These are phyloP conservation scores for Sarcomyxa edulis DNA, from an alignment of 768 basidiomycete species.

Conservation along the genomic window DNA sequence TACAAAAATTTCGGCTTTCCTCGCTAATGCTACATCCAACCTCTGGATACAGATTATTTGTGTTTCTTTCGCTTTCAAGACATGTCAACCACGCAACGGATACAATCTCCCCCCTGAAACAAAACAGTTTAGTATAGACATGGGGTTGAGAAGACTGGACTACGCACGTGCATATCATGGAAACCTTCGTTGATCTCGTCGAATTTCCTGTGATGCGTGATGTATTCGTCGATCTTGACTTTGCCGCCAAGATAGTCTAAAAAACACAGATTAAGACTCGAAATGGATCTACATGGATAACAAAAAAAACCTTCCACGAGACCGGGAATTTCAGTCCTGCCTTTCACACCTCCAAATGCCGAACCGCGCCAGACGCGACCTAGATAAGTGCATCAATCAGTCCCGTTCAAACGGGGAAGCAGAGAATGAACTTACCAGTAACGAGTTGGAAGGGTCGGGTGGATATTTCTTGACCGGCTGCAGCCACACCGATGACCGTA, in stretches of 20 bases:
- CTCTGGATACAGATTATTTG: too few relatives aligned
- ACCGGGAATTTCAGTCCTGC: constrained; percentile 90
- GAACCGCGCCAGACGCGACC: constrained; percentile 92
- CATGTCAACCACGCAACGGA: constrained; percentile 96
- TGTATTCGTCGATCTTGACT: constrained; percentile 92
- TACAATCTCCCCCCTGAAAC: constrained; percentile 73
- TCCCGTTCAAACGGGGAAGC: constrained; percentile 19
- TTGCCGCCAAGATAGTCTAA: constrained; percentile 77
- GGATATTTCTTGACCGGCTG: constrained; percentile 91
- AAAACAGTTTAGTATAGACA: constrained; percentile 6
- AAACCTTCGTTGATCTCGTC: constrained; percentile 84
- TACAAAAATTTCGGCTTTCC: too few relatives aligned
- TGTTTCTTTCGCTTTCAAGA: constrained; percentile 26
- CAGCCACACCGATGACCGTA: constrained; percentile 94
- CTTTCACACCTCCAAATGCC: constrained; percentile 98
- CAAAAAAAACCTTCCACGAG: constrained; percentile 91
- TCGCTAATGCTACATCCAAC: too few relatives aligned
- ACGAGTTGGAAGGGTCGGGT: constrained; percentile 52
- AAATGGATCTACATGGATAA: constrained; percentile 11
- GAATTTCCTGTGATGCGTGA: constrained; percentile 79
- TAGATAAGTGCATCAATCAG: constrained; percentile 54
- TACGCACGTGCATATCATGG: constrained; percentile 92
- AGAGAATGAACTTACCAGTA: constrained; percentile 30
- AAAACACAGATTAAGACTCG: not conserved
- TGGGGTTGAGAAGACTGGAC: not conserved